A percentile compares a stretch with the other conserved stretches of the same genome.
phyloP scores from a whole-genome alignment of 148 eudicot species.

The Limonium bicolor region DNA sequence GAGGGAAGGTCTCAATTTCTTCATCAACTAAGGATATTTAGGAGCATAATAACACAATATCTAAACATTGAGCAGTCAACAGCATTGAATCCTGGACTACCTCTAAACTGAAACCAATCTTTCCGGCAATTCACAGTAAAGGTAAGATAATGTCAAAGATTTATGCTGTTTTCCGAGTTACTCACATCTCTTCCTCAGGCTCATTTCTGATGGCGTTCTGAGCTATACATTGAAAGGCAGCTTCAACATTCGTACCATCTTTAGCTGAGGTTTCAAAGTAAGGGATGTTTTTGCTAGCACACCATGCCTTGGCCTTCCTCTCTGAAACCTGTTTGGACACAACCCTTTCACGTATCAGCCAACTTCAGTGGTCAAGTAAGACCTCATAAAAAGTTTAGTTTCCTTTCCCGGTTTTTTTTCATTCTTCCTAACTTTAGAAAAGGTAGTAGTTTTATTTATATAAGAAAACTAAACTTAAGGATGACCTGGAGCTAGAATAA shows the following conservation, averaged over 20 bases:
- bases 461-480: background rate
- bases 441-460: background rate
- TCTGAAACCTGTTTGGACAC: slow-evolving; percentile 54
- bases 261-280: slow-evolving; percentile 96
- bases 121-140: too few relatives aligned
- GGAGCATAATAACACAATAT: background rate
- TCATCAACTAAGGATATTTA: background rate
- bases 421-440: background rate
- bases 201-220: slow-evolving; percentile 77
- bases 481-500: background rate
- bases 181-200: slow-evolving; percentile 95
- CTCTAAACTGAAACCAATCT: background rate
- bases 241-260: slow-evolving; percentile 85
- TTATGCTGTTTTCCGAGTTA: slow-evolving; percentile 4
- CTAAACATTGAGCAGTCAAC: background rate
- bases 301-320: slow-evolving; percentile 94
- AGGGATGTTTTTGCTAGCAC: slow-evolving; percentile 88
- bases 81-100: background rate
- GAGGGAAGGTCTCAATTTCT: background rate
- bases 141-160: background rate
- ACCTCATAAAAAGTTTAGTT: background rate
- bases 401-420: background rate
- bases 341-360: background rate
- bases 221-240: slow-evolving; percentile 89
- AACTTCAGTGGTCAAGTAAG: background rate